Conservation (phyloP, 2,329 filamentous ascomycete species). For the Xenoacremonium recifei region DNA sequence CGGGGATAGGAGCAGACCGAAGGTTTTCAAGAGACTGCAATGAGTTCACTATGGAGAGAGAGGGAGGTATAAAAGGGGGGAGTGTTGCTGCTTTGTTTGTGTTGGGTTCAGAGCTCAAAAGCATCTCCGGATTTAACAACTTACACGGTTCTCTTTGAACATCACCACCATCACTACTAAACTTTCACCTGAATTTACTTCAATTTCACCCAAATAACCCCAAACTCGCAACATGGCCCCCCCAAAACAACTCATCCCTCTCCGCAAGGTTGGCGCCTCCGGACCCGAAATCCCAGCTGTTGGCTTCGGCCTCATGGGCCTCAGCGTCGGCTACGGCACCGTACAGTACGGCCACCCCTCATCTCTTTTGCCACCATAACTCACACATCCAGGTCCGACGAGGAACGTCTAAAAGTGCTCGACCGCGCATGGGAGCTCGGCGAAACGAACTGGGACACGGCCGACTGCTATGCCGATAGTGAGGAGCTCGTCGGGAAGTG, state of each 20-base stretch:
- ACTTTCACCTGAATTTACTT: no score
- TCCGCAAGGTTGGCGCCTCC: slow-evolving; percentile 44
- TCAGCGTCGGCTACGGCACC: slow-evolving; percentile 36
- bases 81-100: no score
- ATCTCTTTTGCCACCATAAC: background rate
- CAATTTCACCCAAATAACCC: no score
- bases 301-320: slow-evolving; percentile 55
- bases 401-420: slow-evolving; percentile 49
- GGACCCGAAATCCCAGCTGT: slow-evolving; percentile 50
- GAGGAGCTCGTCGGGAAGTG: slow-evolving; percentile 51
- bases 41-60: no score
- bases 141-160: no score
- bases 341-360: slow-evolving; percentile 17
- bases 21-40: no score
- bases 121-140: no score
- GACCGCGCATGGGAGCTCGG: slow-evolving; percentile 50
- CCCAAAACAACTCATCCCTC: slow-evolving; percentile 13
- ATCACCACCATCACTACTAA: no score
- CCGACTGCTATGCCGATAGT: slow-evolving; percentile 44
- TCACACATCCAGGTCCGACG: slow-evolving; percentile 39
- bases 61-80: no score
- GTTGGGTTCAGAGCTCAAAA: no score
- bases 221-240: slow-evolving; percentile 20
- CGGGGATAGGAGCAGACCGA: no score
- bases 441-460: slow-evolving; percentile 51